Evolutionary conservation across 2,329 filamentous ascomycete genomes (phyloP), one percentile per base, ranked within the genome.

Genomic region (Nigrograna mackinnonii): DNA sequence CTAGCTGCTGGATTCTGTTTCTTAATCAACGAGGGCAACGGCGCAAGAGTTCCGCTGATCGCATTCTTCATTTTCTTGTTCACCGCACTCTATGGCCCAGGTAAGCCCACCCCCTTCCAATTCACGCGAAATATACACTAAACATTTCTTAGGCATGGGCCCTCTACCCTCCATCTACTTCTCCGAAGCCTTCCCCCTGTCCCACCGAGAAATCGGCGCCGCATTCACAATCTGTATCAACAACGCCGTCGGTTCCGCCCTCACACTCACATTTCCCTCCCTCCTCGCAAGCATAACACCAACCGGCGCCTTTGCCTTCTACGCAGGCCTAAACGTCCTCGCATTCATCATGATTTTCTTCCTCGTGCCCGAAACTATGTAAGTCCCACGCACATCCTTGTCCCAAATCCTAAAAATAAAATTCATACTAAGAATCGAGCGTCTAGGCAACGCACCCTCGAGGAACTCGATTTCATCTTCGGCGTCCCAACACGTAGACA

Each of bases 31-130:
- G 43, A 58, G 1, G 49, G 50, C 0, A 68, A 60, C 19, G 54
- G 49, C 4, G 71, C 75, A 2, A 70, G 75, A 18, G 58, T 76
- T 0, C 73, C 73, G 0, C 55, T 80, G 11, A 74, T 79, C n/a
- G 75, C 73, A 0, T 54, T 82, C 14, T 83, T 83, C 56, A 68
- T 82, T 30, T 82, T 77, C 60, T 62, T 82, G 6, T 48, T 48
- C 41, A 37, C 41, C 4, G 37, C 41, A 2, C 22, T 69, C 62
- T 4, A 69, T 67, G 24, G 52, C 38, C 37, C 42, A 49, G 49
- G 48, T 52, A 34, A 41, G 50, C 22, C 32, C 33, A 22, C 39
- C 5, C 9, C 35, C 11, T 20, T 20, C 19, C 19, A 18, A 22
- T 37, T 11, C 28, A 24, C n/a, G 6, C 6, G 30, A 13, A 14